These are phyloP conservation scores for Parathielavia hyrcaniae DNA, from an alignment of 495 filamentous ascomycete genomes.

Conservation along the genomic window DNA sequence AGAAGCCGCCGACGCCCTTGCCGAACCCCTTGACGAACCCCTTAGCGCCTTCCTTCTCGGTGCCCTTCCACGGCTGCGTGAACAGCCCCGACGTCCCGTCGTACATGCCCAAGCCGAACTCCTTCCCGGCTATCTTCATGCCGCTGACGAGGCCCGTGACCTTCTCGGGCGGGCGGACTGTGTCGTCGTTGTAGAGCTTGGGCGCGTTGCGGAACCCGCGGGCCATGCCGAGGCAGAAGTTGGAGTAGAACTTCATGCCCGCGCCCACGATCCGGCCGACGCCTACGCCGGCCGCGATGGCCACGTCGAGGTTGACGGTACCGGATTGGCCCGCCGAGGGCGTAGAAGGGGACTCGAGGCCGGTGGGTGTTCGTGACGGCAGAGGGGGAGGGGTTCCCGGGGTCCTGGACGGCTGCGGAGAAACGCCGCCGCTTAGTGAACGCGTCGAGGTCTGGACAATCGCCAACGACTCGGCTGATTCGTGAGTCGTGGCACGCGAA, in stretches of 20 bases:
- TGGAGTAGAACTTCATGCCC: slow-evolving; percentile 70
- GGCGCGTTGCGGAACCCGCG: slow-evolving; percentile 84
- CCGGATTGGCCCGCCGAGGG: background rate
- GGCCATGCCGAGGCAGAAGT: slow-evolving; percentile 68
- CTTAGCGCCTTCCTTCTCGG: slow-evolving; percentile 58
- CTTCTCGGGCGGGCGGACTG: slow-evolving; percentile 59
- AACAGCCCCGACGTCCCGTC: slow-evolving; percentile 67
- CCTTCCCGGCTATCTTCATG: slow-evolving; percentile 57
- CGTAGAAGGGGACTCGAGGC: background rate
- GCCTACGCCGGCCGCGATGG: slow-evolving; percentile 55
- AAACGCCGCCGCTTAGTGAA: slow-evolving; percentile 7
- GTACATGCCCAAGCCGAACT: slow-evolving; percentile 61
- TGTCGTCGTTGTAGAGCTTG: slow-evolving; percentile 70
- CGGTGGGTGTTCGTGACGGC: background rate
- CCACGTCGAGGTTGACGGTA: slow-evolving; percentile 46
- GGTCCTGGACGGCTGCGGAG: background rate
- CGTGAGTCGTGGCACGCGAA: background rate
- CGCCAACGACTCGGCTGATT: background rate
- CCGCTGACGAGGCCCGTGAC: slow-evolving; percentile 66
- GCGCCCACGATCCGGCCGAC: slow-evolving; percentile 62
- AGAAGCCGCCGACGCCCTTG: slow-evolving; percentile 64
- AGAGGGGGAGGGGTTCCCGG: slow-evolving; percentile 13
- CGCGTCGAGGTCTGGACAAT: background rate
- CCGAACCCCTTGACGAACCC: slow-evolving; percentile 72
- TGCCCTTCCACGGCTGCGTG: slow-evolving; percentile 61